Base-by-base conservation (phyloP, 495 filamentous ascomycete genomes). In the Parathielavia hyrcaniae region DNA sequence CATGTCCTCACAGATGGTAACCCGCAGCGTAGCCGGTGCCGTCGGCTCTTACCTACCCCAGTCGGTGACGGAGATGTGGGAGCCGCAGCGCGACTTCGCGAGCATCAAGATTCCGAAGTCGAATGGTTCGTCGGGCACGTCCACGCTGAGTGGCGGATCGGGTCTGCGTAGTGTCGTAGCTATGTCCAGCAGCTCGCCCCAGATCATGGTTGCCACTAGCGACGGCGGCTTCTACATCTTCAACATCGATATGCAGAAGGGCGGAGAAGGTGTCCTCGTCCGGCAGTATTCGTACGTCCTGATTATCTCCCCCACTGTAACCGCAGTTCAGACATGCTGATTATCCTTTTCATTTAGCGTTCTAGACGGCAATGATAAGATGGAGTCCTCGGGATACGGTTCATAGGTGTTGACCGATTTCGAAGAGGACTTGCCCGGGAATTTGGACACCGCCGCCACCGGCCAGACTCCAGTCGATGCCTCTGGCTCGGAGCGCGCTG, bases 201-300 rank as follows among this genome's bases (percentile, higher is more conserved):
- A 97, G 64, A 88, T 98, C 30, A 97, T 97, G 92, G 89, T 97
- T 1, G 95, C 96, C 13, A 97, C 93, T 3, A 96, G 87, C 61
- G 95, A 97, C 68, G 93, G 93, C 14, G 84, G 85, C 22, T 97
- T 96, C 65, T 97, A 91, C 62, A 88, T 97, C 16, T 97, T 89
- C 69, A 91, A 87, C 58, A 90, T 98, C 41, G 91, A 98, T 67
- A 80, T 98, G 78, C 90, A 96, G 50, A 89, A 86, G 60, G 93
- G 93, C 35, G 93, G 93, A n/a, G 93, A 97, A 73, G 93, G 95
- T 2, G 86, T 84, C 26, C 70, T 97, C 60, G 83, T 89, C 36
- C 95, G 95, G 67, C 90, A 95, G 69, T 96, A 89, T 54, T 89
- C 86, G 87, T 91, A 74, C 70, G 87, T 81, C 10, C 22, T 52